Conservation (phyloP, 2,329 filamentous ascomycete genomes). For the Colletotrichum liaoningense region DNA sequence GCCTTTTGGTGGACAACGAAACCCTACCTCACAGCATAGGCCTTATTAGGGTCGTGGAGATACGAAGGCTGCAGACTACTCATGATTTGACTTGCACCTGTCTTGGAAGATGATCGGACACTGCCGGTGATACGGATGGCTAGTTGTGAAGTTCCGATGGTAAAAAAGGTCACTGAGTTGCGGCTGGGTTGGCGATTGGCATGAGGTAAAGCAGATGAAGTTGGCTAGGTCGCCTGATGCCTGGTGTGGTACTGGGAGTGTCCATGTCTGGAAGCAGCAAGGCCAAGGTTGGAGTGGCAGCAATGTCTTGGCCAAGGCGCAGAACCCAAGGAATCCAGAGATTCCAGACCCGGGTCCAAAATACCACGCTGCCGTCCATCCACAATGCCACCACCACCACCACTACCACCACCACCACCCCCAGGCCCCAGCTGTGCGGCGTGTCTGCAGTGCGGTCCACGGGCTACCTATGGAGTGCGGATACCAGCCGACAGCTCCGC, state of each 20-base stretch:
- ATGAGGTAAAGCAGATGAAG: background rate
- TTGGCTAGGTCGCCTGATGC: background rate
- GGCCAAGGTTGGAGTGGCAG: background rate
- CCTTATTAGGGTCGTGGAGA: background rate
- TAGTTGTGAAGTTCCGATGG: background rate
- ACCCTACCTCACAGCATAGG: too few relatives aligned
- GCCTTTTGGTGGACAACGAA: too few relatives aligned
- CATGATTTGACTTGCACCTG: background rate
- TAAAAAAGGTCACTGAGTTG: background rate
- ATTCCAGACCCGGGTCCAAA: conserved; percentile 30
- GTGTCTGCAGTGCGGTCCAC: background rate
- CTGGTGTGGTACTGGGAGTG: background rate
- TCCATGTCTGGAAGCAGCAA: background rate
- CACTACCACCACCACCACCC: too few relatives aligned
- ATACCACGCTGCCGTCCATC: conserved; percentile 11
- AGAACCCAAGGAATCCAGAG: conserved; percentile 7
- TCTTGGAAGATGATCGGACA: background rate
- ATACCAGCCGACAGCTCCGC: background rate
- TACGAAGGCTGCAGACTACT: background rate
- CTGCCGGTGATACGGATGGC: background rate
- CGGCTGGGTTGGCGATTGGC: too few relatives aligned
- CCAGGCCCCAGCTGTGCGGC: background rate
- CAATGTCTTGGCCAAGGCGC: background rate
- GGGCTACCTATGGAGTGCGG: background rate
- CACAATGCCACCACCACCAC: background rate